phyloP scores from a whole-genome alignment of 1,139 yeast species.

The Suhomyces kunorum region DNA sequence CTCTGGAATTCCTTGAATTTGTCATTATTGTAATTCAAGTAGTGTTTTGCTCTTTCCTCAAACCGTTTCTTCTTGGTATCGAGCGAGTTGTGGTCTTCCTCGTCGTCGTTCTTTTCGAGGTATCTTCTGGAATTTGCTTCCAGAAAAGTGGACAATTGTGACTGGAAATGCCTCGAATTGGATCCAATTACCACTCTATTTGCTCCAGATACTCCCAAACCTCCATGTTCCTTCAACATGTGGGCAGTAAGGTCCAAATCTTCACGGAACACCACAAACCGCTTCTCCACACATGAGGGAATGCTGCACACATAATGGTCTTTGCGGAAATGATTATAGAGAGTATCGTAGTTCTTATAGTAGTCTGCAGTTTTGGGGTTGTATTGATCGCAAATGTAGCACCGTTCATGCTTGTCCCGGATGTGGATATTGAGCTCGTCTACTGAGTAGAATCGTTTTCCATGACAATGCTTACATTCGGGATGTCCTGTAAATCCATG shows the following conservation, averaged over 20 bases:
- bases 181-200: slow-evolving; percentile 46
- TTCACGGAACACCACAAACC: slow-evolving; percentile 88
- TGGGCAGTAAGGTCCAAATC: slow-evolving; percentile 88
- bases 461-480: slow-evolving; percentile 76
- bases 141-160: slow-evolving; percentile 66
- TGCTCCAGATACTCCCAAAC: slow-evolving; percentile 45
- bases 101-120: slow-evolving; percentile 17
- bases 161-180: slow-evolving; percentile 52
- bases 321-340: slow-evolving; percentile 70
- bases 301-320: slow-evolving; percentile 80
- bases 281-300: slow-evolving; percentile 82
- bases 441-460: slow-evolving; percentile 77
- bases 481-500: slow-evolving; percentile 90
- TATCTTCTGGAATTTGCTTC: slow-evolving; percentile 19
- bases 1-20: slow-evolving; percentile 51
- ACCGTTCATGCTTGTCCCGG: slow-evolving; percentile 82
- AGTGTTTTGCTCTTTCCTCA: slow-evolving; percentile 84
- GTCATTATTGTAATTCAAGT: slow-evolving; percentile 55
- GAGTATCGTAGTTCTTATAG: slow-evolving; percentile 71
- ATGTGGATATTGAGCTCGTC: slow-evolving; percentile 85
- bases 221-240: slow-evolving; percentile 81
- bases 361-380: slow-evolving; percentile 69
- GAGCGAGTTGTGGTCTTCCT: slow-evolving; percentile 42
- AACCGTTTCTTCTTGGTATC: slow-evolving; percentile 63
- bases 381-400: slow-evolving; percentile 83